Base-by-base conservation (phyloP, 768 basidiomycete genomes). In the Lentinula lateritia region DNA sequence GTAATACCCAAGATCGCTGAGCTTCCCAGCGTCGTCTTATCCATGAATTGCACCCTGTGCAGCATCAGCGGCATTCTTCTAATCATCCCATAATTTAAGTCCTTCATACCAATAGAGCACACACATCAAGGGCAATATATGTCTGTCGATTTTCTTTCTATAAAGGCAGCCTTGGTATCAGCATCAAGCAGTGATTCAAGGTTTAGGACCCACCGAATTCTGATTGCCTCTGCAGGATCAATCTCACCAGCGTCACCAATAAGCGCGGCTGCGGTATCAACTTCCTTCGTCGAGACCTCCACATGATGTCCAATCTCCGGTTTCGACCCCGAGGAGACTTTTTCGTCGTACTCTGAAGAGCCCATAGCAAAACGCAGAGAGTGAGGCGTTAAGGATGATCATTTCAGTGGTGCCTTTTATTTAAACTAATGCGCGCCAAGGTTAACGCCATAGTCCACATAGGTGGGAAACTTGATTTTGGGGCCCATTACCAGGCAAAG, bases 61-160 rank as follows among this genome's bases (percentile, higher is more conserved):
- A 9, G 61, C 69, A 8, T 63, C 7, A 58, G 28, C 43, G 35
- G 42, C 15, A 32, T 32, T 39, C 20, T 35, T 13, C 10, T 46
- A 9, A 9, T 23, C 0, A 15, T 34, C 16, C 23, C 7, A 23
- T 3, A 9, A 6, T 7, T 28, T 15, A 12, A 8, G 50, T 7
- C 6, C 3, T 32, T 32, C 59, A 28, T 61, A 78, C 76, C 69
- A 77, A 57, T 78, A 80, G 13, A 79, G 71, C 12, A 66, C 79
- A 62, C 80, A 81, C 82, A 83, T 83, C 66, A 84, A 67, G 36
- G 83, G 82, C 23, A 83, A 66, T 15, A 83, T 78, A 62, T 82
- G 76, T 66, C 69, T 67, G 68, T 83, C 82, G 41, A 84, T 82
- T 65, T 83, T 83, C 66, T 65, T 73, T 60, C 73, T 69, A 54